Evolutionary conservation across 2,329 filamentous ascomycete species (phyloP).

Genomic region (Achaetomium macrosporum): DNA sequence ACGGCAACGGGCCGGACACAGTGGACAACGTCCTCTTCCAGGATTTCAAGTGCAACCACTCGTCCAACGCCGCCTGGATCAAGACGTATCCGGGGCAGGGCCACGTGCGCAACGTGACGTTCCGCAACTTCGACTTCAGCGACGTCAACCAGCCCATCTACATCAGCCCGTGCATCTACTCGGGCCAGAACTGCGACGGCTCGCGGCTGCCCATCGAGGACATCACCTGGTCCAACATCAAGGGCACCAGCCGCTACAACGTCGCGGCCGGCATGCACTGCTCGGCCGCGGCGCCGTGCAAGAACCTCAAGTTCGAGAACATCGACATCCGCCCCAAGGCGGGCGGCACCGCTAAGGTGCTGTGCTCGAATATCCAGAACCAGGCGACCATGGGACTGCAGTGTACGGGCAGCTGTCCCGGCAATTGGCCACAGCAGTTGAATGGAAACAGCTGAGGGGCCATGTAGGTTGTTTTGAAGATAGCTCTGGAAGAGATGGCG

Average conservation of each 20-base stretch:
- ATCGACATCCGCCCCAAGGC: conserved; percentile 40
- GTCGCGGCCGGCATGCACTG: conserved; percentile 43
- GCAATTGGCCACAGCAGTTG: conserved; percentile 35
- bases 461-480: no score
- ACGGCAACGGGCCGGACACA: conserved; percentile 33
- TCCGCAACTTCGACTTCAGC: conserved; percentile 35
- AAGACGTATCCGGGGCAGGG: conserved; percentile 38
- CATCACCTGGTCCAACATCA: conserved; percentile 45
- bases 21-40: conserved; percentile 35
- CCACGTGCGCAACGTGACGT: conserved; percentile 39
- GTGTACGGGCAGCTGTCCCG: conserved; percentile 35
- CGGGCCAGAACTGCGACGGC: conserved; percentile 33
- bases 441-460: conserved; percentile 28
- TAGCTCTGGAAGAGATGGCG: no score
- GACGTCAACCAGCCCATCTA: conserved; percentile 46
- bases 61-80: conserved; percentile 38
- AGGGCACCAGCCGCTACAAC: conserved; percentile 44
- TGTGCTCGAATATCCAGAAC: conserved; percentile 39
- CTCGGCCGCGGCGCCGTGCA: conserved; percentile 37
- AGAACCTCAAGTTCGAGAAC: conserved; percentile 39
- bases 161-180: conserved; percentile 42
- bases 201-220: conserved; percentile 40
- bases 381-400: conserved; percentile 31
- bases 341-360: conserved; percentile 35
- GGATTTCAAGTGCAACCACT: conserved; percentile 34